Evolutionary conservation across 441 rosid species (phyloP), one percentile per base, ranked within the genome.

Genomic region (Pelargonium cotyledonis): DNA sequence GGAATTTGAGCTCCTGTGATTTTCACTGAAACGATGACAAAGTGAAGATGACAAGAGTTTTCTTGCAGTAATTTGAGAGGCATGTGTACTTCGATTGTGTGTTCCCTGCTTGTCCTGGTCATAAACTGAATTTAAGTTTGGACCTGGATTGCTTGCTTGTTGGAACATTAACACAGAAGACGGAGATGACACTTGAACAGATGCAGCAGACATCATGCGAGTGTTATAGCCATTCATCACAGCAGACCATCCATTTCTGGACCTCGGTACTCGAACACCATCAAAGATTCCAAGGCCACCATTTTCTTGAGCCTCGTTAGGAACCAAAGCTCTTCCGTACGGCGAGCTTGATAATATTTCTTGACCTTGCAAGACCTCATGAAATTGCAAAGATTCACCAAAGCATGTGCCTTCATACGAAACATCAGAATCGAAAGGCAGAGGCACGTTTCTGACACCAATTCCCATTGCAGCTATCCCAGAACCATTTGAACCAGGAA

Each of bases 361-460:
- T 88, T 86, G 98, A 93, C 98, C 98, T 89, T 93, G 96, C 89
- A 93, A 89, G 93, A 90, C 96, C 92, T 84, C 80, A 41, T 88
- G 88, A 76, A 75, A 89, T 72, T 83, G 83, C 70, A 85, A 79
- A 44, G 87, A 75, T 85, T 88, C 91, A 79, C 65, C 76, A 79
- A 82, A 81, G 73, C 88, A 82, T 77, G 90, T 70, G 77, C 74
- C 57, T 47, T 9, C n/a, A 11, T n/a, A 47, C n/a, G 53, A 81
- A 69, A 83, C 75, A 43, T 80, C 78, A 67, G 79, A 72, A 61
- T 31, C 75, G 77, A 77, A 83, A 73, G 73, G 80, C 63, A 78
- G 74, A 73, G 80, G 73, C 78, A 79, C n/a, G 53, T 47, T 85
- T 68, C 79, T 73, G 66, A 75, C 68, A 67, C 72, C 29, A 26